Percentiles rank a stretch among this genome's conserved stretches.
Conservation (phyloP, 208 protist species). For the Leishmania lainsoni region DNA sequence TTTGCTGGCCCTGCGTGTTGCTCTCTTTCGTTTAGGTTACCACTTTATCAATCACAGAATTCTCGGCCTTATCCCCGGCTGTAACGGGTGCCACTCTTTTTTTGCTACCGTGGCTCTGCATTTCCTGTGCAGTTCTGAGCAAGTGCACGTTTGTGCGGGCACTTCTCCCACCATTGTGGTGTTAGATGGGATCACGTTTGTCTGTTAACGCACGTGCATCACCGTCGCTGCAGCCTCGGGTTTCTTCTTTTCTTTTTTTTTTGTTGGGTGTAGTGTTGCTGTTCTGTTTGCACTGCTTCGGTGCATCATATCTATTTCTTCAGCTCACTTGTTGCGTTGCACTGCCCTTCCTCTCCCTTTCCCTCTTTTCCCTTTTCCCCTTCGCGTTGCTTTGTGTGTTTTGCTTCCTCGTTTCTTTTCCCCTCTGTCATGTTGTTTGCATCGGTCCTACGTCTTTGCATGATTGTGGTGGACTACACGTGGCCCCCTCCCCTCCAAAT, state of each 20-base stretch:
- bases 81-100: background rate
- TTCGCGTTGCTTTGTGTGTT: background rate
- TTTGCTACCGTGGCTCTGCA: background rate
- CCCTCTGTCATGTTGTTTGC: too few species aligned
- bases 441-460: too few species aligned
- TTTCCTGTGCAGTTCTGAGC: background rate
- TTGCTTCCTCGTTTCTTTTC: background rate
- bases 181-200: background rate
- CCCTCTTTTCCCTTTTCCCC: background rate
- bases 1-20: background rate
- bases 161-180: background rate
- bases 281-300: background rate
- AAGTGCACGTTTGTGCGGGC: background rate
- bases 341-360: too few species aligned
- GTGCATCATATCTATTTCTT: background rate
- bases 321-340: too few species aligned
- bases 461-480: too few species aligned
- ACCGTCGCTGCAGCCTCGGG: background rate
- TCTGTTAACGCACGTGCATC: background rate
- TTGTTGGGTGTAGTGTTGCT: conserved; percentile 1
- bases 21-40: background rate
- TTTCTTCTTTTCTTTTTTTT: background rate
- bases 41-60: background rate
- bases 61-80: background rate
- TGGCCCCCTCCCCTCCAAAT: too few species aligned